A percentile compares a stretch with the other conserved stretches of the same genome.
phyloP scores from a whole-genome alignment of 2,329 filamentous ascomycete genomes.

The Fusarium tanahbumbuense region DNA sequence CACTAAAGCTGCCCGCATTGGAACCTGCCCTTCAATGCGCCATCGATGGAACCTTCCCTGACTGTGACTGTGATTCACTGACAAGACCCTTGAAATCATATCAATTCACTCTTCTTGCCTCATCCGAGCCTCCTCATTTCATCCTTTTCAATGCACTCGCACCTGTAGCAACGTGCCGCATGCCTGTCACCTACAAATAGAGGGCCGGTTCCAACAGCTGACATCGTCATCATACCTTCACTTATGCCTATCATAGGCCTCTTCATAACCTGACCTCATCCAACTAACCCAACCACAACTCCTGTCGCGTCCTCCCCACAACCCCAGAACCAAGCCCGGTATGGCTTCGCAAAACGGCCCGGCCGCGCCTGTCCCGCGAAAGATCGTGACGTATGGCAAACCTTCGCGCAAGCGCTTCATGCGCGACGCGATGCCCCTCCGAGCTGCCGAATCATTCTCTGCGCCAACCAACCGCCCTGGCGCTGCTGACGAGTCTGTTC shows the following conservation, averaged over 20 bases:
- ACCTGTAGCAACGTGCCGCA: conserved; percentile 14
- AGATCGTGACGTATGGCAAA: conserved; percentile 47
- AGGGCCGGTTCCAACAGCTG: conserved; percentile 11
- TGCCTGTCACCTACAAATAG: conserved; percentile 9
- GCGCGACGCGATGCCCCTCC: conserved; percentile 40
- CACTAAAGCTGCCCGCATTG: conserved; percentile 1
- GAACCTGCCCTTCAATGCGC: not conserved
- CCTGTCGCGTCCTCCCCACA: conserved; percentile 10
- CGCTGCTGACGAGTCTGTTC: conserved; percentile 13
- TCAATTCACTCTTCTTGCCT: not conserved
- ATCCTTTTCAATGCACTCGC: conserved; percentile 6
- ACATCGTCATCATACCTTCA: conserved; percentile 4
- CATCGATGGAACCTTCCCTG: conserved; percentile 3
- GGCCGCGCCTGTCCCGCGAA: conserved; percentile 40
- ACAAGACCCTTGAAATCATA: conserved; percentile 2
- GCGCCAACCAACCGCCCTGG: conserved; percentile 23
- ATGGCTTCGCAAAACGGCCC: conserved; percentile 41
- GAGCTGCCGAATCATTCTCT: conserved; percentile 32
- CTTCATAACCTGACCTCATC: conserved; percentile 12
- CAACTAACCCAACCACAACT: conserved; percentile 20
- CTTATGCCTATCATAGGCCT: not conserved
- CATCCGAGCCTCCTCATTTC: conserved; percentile 6
- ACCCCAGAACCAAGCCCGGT: conserved; percentile 12
- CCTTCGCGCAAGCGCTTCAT: conserved; percentile 42
- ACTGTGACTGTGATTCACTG: conserved; percentile 15